phyloP scores from a whole-genome alignment of 1,284 basidiomycete species.

The Malassezia psittaci region DNA sequence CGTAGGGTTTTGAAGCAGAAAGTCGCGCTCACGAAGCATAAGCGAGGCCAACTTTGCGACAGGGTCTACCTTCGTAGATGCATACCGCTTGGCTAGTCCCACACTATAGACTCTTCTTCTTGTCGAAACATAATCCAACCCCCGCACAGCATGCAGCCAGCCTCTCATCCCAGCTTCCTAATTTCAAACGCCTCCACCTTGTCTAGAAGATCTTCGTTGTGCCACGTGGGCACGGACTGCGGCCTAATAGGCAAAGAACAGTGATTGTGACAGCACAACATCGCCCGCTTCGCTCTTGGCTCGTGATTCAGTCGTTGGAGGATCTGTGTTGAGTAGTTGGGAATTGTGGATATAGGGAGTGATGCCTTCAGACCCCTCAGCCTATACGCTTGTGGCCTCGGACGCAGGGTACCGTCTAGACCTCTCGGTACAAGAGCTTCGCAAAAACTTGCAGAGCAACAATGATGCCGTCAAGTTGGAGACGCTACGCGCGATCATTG shows the following conservation, averaged over 20 bases:
- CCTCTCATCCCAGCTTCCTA: background rate
- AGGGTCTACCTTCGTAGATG: background rate
- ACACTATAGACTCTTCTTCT: background rate
- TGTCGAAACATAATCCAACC: too few relatives aligned
- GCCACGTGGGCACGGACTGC: slow-evolving; percentile 7
- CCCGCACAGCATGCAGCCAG: background rate
- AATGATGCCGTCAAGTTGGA: slow-evolving; percentile 96
- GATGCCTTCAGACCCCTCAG: slow-evolving; percentile 16
- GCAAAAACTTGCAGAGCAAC: slow-evolving; percentile 80
- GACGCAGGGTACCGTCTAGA: slow-evolving; percentile 17
- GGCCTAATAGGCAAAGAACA: slow-evolving; percentile 8
- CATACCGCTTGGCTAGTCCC: background rate
- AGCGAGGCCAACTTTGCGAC: slow-evolving; percentile 16
- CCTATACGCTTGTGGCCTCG: slow-evolving; percentile 17
- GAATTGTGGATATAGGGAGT: background rate
- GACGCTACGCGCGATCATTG: slow-evolving; percentile 87
- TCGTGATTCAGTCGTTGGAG: slow-evolving; percentile 6
- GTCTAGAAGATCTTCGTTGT: too few relatives aligned
- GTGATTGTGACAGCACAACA: background rate
- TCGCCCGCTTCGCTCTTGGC: slow-evolving; percentile 6
- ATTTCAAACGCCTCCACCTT: background rate
- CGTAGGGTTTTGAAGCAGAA: slow-evolving; percentile 9
- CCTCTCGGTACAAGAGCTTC: slow-evolving; percentile 57
- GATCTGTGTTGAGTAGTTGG: background rate
- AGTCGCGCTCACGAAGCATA: slow-evolving; percentile 21